Evolutionary conservation across 495 filamentous ascomycete genomes (phyloP), one percentile per base, ranked within the genome.

Genomic region (Penicillium cataractarum): DNA sequence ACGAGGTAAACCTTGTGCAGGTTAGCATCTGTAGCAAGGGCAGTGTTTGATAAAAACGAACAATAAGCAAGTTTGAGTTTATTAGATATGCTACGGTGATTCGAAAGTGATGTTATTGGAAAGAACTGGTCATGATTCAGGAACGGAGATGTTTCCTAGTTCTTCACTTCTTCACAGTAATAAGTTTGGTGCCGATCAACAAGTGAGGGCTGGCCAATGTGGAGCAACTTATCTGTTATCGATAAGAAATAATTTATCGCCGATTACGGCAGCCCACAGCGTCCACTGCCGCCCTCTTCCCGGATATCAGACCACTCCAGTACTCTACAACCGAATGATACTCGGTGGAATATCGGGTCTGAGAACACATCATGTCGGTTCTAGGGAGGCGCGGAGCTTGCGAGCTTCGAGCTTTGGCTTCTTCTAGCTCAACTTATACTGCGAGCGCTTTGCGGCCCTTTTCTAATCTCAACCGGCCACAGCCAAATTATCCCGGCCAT

Each of bases 401-500:
- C n/a, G 48, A 58, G 50, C 62, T 68, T 24, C 69, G 72, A 19
- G 60, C 55, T 51, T 44, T 75, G 35, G 49, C 64, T 29, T 26
- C 42, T 22, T 29, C 58, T 17, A 53, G 42, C 2, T 58, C 64
- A 55, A 33, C 53, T 21, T 49, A 50, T 31, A 19, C 63, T 15
- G 42, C 58, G 42, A 62, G 56, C 55, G 27, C 49, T 49, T 32
- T 71, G 40, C 74, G 83, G 44, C 60, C 75, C 15, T 96, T 95
- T 82, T 92, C 92, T 37, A 83, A 89, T 59, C 85, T 93, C 64
- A 88, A 89, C 73, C 89, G 93, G 15, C 94, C 93, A 33, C 84
- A 84, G 13, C 77, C 77, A 55, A 79, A 77, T 29, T 99, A 99
- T 82, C 87, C 90, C 0, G 91, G 91, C 71, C 96, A 99, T 85